phyloP scores from a whole-genome alignment of 495 filamentous ascomycete species.

The Penicillium desertorum region DNA sequence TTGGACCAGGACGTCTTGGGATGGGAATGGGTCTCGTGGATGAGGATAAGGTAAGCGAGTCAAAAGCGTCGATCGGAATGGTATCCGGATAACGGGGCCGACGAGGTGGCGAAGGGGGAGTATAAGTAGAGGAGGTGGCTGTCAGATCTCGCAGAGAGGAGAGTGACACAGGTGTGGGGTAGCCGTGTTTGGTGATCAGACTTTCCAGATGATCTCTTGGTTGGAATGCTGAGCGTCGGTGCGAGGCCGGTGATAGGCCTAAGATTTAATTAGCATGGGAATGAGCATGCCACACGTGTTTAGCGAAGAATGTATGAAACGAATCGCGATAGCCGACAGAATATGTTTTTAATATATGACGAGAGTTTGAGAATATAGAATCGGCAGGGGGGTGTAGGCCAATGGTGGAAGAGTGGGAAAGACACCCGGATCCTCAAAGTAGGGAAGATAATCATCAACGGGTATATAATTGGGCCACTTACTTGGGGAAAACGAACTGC shows the following conservation, averaged over 20 bases:
- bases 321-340: constrained; percentile 18
- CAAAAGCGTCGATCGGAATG: constrained; percentile 27
- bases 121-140: constrained; percentile 64
- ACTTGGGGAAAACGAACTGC: constrained; percentile 23
- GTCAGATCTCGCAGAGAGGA: constrained; percentile 71
- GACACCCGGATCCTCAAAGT: background rate
- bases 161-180: constrained; percentile 60
- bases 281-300: constrained; percentile 45
- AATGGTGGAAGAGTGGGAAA: constrained; percentile 17
- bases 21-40: constrained; percentile 45
- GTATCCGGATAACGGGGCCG: constrained; percentile 20
- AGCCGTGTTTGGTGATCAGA: constrained; percentile 49
- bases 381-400: constrained; percentile 7
- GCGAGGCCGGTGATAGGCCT: constrained; percentile 51
- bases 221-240: constrained; percentile 60
- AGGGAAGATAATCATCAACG: background rate
- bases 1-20: constrained; percentile 28
- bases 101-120: constrained; percentile 43
- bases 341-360: constrained; percentile 13
- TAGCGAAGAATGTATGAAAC: constrained; percentile 21
- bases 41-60: constrained; percentile 33
- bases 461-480: constrained; percentile 16
- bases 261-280: constrained; percentile 55
- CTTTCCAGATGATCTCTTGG: constrained; percentile 76
- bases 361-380: background rate